phyloP scores from a whole-genome alignment of 495 filamentous ascomycete genomes.

The Neurospora sp. region DNA sequence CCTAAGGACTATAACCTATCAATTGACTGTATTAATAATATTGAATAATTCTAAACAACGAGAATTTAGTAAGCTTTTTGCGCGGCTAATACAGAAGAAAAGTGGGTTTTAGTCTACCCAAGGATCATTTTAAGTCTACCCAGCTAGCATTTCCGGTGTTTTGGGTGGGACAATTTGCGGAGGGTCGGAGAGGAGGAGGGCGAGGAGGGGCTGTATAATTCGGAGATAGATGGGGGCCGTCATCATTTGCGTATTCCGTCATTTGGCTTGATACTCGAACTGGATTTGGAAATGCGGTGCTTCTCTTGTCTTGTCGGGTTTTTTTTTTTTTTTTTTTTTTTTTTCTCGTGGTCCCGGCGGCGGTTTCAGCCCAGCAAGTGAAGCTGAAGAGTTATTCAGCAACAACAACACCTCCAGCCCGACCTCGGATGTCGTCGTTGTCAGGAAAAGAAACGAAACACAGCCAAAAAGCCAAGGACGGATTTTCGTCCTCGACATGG shows the following conservation, averaged over 20 bases:
- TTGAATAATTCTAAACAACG: no score
- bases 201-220: background rate
- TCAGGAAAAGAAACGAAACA: background rate
- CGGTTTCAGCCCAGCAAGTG: background rate
- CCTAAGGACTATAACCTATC: no score
- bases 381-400: background rate
- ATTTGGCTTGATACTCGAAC: background rate
- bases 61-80: no score
- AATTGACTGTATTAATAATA: no score
- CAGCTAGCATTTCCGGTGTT: no score
- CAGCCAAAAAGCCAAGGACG: background rate
- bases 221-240: background rate
- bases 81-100: no score
- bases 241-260: background rate
- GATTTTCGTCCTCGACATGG: background rate
- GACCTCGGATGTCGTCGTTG: background rate
- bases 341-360: background rate
- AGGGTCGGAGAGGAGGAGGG: background rate
- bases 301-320: background rate
- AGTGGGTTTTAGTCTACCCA: no score
- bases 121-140: no score
- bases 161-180: background rate
- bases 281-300: background rate
- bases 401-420: background rate
- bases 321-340: no score